A percentile compares a stretch with the other conserved stretches of the same genome.
Conservation (phyloP, 768 basidiomycete genomes). For the Boletus bicolor region DNA sequence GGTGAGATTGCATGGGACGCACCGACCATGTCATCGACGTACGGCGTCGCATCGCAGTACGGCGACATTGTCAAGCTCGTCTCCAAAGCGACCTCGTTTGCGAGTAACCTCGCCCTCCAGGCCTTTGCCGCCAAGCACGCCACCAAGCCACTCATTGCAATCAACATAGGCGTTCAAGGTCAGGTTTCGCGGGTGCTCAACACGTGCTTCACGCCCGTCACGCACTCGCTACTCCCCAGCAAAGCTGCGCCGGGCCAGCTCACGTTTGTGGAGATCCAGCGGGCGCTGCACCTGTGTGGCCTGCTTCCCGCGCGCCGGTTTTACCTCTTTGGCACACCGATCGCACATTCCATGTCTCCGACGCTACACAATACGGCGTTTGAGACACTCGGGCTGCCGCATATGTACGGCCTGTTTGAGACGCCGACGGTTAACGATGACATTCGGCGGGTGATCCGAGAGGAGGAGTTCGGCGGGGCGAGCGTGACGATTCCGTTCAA, state of each 20-base stretch:
- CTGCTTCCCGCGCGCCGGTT: slow-evolving; percentile 69
- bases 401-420: slow-evolving; percentile 78
- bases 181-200: slow-evolving; percentile 91
- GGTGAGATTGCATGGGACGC: slow-evolving; percentile 82
- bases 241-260: slow-evolving; percentile 94
- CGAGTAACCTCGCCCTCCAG: slow-evolving; percentile 79
- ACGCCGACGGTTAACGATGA: slow-evolving; percentile 61
- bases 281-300: slow-evolving; percentile 77
- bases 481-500: slow-evolving; percentile 97
- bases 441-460: slow-evolving; percentile 58
- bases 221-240: slow-evolving; percentile 81
- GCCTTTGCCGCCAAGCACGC: slow-evolving; percentile 59
- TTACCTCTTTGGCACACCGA: slow-evolving; percentile 88
- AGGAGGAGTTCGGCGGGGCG: slow-evolving; percentile 86
- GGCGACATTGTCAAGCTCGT: slow-evolving; percentile 95
- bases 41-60: slow-evolving; percentile 55
- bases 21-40: slow-evolving; percentile 61
- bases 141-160: slow-evolving; percentile 84
- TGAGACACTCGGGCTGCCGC: slow-evolving; percentile 74
- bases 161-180: slow-evolving; percentile 90
- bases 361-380: slow-evolving; percentile 91
- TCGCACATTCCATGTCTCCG: slow-evolving; percentile 87
- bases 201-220: slow-evolving; percentile 81
- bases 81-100: slow-evolving; percentile 69
- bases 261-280: slow-evolving; percentile 82